Evolutionary conservation across 257 asterid genomes (phyloP), one percentile per base, ranked within the genome.

Genomic region (Oldenlandia corymbosa): DNA sequence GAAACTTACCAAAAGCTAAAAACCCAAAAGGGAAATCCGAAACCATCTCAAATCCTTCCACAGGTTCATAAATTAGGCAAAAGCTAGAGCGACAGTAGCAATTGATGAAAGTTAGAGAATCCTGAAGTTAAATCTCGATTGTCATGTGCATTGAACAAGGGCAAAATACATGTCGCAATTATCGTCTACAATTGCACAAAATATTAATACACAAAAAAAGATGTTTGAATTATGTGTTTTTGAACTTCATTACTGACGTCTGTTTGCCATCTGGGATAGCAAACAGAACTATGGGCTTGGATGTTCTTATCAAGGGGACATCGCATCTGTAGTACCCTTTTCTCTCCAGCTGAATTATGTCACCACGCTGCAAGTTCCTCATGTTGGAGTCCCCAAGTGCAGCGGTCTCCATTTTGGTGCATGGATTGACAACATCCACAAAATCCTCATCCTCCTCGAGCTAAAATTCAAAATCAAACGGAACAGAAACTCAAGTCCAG

Each of bases 261-360:
- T 79, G 88, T 73, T 84, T 92, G 55, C 98, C 98, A 71, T 92
- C 98, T 10, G 98, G 97, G 66, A 92, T 92, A 1, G 97, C 87
- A 53, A 83, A 87, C 64, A 92, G 67, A 56, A 89, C 87, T 16
- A 92, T 65, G 0, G 94, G 84, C 76, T 87, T 82, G 2, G 95
- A 80, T 7, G 94, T 62, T 64, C 90, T 85, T 27, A 82, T 5
- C 20, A 82, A 72, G 32, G 99, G 95, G 31, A 70, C 93, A 70
- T 92, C 97, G 18, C 99, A 92, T 78, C 93, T 76, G 74, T 83
- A 92, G 50, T 92, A 92, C 4, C 97, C 96, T 74, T 92, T 92
- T 43, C 98, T 80, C 83, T 89, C 98, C 67, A 92, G 78, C 84
- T 92, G 98, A 53, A 92, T 69, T 23, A 89, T 70, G 36, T 89